Conservation (phyloP, 495 filamentous ascomycete genomes). For the Hypomontagnella monticulosa region DNA sequence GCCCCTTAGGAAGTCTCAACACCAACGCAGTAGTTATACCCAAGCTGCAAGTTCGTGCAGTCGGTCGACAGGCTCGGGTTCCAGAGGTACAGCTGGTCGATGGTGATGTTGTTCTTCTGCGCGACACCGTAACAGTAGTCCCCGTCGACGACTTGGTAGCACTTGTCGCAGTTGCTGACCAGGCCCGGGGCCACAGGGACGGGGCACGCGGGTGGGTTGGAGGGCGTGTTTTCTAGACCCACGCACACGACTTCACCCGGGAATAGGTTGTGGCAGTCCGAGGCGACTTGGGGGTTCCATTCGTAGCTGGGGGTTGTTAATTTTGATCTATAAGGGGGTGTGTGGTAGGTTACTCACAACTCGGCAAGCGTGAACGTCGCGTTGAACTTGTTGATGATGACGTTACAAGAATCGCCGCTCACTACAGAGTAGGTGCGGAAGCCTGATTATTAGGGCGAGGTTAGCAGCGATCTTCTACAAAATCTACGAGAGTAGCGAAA, state of each 20-base stretch:
- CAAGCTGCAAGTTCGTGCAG: conserved; percentile 50
- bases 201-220: conserved; percentile 25
- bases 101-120: conserved; percentile 11
- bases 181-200: conserved; percentile 14
- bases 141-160: conserved; percentile 37
- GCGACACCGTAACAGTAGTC: conserved; percentile 33
- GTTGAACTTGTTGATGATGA: conserved; percentile 30
- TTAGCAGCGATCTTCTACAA: too few relatives aligned
- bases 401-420: conserved; percentile 34
- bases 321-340: too few relatives aligned
- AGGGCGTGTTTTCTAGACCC: neutral
- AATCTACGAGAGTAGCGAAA: neutral
- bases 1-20: conserved; percentile 17
- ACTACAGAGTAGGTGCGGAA: conserved; percentile 33
- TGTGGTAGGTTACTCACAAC: conserved; percentile 32
- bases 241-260: conserved; percentile 38
- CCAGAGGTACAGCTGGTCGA: conserved; percentile 31
- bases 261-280: conserved; percentile 38
- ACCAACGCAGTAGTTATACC: conserved; percentile 50
- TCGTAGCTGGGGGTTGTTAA: conserved; percentile 28
- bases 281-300: conserved; percentile 41
- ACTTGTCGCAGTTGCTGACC: conserved; percentile 33
- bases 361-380: conserved; percentile 25
- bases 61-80: conserved; percentile 42
- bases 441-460: conserved; percentile 11